Base-by-base conservation (phyloP, 1,284 basidiomycete species). In the Rhodotorula sp. region DNA sequence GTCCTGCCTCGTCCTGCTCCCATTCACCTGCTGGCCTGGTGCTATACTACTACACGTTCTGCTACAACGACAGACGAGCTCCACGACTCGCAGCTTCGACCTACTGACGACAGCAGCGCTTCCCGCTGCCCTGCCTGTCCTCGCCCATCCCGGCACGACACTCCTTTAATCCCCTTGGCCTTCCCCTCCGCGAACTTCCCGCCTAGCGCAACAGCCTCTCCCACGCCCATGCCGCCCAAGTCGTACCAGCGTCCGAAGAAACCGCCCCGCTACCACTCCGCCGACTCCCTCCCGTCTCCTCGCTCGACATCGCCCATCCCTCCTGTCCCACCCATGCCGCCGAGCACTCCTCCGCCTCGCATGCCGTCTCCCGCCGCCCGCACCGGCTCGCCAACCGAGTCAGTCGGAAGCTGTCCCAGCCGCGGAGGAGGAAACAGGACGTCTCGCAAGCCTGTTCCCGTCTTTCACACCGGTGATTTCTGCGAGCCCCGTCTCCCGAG, bases 371-470 rank as follows among this genome's bases (percentile, higher is more conserved):
- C 19, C 27, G 22, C 51, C 24, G 53, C 53, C 9, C 30, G 11
- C 4, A 20, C 32, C 47, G 46, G 47, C 27, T 67, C 69, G 20
- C 59, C 62, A 7, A 59, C 66, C 15, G 60, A 54, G 2, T 46
- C 66, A 36, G 13, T 49, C 30, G 32, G 29, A 2, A 36, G 49
- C 29, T 24, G 11, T 34, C 4, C 27, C 20, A n/a, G 32, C 49
- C 30, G 52, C 57, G 46, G 27, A 49, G 7, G 36, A 55, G 4
- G 39, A 53, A 51, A 59, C 32, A 54, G 55, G 8, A 27, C 57
- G 17, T 59, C 60, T 19, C 59, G 70, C 59, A 71, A 71, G 54
- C 70, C 70, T 6, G 70, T 68, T 4, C 70, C 70, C 29, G 24
- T 32, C 8, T 52, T 59, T 36, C n/a, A 49, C 36, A 17, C 62